Base-by-base conservation (phyloP, 192 early-diverging fungal species). In the Rhizoclosmatium globosum region DNA sequence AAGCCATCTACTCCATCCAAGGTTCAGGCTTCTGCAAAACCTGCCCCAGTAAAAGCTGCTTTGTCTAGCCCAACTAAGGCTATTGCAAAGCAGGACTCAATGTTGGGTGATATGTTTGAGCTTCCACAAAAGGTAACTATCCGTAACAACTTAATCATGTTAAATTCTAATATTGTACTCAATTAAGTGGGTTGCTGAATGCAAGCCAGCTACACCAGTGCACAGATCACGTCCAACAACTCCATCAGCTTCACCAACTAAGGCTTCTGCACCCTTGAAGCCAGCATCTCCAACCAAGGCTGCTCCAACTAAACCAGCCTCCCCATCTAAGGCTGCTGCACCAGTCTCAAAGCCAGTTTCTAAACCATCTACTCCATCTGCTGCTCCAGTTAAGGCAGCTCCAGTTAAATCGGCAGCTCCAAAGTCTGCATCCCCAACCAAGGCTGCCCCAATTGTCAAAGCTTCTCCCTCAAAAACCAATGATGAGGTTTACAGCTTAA, bases 61-160 rank as follows among this genome's bases (percentile, higher is more conserved):
- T n/a, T 4, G 57, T n/a, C 19, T 21, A 58, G 19, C 17, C 19
- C 21, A n/a, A n/a, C 19, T 17, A 58, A 58, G 57, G 6, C 19
- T 58, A 21, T 17, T n/a, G 66, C 1, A n/a, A 71, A 71, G 50
- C 42, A 71, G 47, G 69, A 71, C 19, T 59, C 72, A 2, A 59
- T 74, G n/a, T 23, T 62, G n/a, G 72, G 72, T 15, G 61, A 59
- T 19, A 74, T 74, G 53, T 74, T 74, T 57, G 72, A 74, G 23
- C 72, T 74, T 59, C 72, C 72, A 13, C 21, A 59, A 15, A 47
- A 62, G 60, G 60, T 62, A 39, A 62, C 11, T 7, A 62, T 31
- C 21, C 2, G 17, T 21, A 19, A 39, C 9, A 7, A 7, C 60
- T 39, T 62, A 21, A 62, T 19, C 60, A 7, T 31, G 21, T 7